Percentiles rank a stretch among this genome's conserved stretches.
These are phyloP conservation scores for Ogataea paradorogensis DNA, from an alignment of 805 yeast species.

Conservation along the genomic window DNA sequence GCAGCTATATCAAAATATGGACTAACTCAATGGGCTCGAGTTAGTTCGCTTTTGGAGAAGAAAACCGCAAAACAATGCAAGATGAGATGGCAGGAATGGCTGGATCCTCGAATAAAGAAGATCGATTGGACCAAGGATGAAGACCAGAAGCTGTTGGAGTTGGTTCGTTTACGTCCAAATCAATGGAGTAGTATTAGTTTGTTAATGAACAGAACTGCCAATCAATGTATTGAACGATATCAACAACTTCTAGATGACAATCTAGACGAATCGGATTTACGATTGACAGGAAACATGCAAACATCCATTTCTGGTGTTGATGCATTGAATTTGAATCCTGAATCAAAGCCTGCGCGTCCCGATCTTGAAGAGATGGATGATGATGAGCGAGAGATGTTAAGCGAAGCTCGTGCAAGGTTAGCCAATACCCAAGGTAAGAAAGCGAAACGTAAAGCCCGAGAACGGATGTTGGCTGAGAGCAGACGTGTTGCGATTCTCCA, in stretches of 20 bases:
- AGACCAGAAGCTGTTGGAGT: slow-evolving; percentile 64
- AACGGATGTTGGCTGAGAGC: slow-evolving; percentile 76
- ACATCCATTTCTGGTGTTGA: slow-evolving; percentile 35
- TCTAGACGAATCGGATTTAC: slow-evolving; percentile 29
- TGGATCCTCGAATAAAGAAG: slow-evolving; percentile 69
- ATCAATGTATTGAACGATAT: slow-evolving; percentile 82
- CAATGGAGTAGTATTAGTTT: slow-evolving; percentile 95
- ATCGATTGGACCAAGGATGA: slow-evolving; percentile 71
- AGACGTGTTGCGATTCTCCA: slow-evolving; percentile 72
- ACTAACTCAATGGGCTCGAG: slow-evolving; percentile 90
- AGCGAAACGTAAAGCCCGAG: slow-evolving; percentile 87
- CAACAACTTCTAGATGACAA: slow-evolving; percentile 62
- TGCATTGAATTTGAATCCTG: slow-evolving; percentile 68
- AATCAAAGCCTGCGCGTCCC: slow-evolving; percentile 76
- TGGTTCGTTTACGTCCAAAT: slow-evolving; percentile 75
- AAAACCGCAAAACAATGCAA: slow-evolving; percentile 91
- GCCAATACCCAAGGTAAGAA: slow-evolving; percentile 94
- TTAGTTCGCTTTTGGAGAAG: slow-evolving; percentile 77
- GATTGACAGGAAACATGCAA: slow-evolving; percentile 23
- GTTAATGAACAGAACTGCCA: slow-evolving; percentile 77
- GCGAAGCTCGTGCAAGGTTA: slow-evolving; percentile 91
- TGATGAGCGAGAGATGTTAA: slow-evolving; percentile 86
- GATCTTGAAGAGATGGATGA: slow-evolving; percentile 79
- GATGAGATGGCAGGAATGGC: slow-evolving; percentile 87
- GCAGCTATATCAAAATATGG: slow-evolving; percentile 96